These are phyloP conservation scores for Henckelia pumila DNA, from an alignment of 257 asterid genomes.

Conservation along the genomic window DNA sequence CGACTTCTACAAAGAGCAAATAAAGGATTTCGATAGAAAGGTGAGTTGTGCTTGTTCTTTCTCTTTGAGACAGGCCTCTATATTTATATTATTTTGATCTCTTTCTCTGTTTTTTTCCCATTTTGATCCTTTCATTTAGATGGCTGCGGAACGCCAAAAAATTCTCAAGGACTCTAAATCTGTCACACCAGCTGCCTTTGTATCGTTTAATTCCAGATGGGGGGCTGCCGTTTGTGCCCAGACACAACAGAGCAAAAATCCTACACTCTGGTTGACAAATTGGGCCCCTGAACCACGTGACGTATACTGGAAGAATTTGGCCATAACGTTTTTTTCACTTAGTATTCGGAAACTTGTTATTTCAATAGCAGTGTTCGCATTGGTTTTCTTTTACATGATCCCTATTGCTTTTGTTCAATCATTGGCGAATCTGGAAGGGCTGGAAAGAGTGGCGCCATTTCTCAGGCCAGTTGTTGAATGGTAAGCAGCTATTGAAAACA, in stretches of 20 bases:
- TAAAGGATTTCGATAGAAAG: conserved; percentile 58
- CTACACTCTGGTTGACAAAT: conserved; percentile 79
- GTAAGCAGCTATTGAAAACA: conserved; percentile 38
- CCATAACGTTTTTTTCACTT: conserved; percentile 80
- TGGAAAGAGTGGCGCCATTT: conserved; percentile 90
- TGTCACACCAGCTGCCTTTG: conserved; percentile 77
- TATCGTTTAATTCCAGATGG: conserved; percentile 88
- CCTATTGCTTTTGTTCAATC: conserved; percentile 98
- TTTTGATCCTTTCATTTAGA: conserved; percentile 37
- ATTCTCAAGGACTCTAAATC: conserved; percentile 70
- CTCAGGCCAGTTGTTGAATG: conserved; percentile 84
- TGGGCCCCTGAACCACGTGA: conserved; percentile 99
- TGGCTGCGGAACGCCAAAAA: conserved; percentile 77
- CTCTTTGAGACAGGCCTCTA: conserved; percentile 16
- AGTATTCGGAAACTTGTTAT: conserved; percentile 69
- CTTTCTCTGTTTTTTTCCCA: neutral
- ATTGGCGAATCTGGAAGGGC: conserved; percentile 91
- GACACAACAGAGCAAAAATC: conserved; percentile 91
- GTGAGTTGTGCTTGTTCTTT: conserved; percentile 38
- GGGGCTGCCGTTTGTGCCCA: conserved; percentile 99
- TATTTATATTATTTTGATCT: neutral
- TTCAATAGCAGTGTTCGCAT: conserved; percentile 60
- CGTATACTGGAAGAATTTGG: conserved; percentile 81
- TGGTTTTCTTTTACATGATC: conserved; percentile 95
- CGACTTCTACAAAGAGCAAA: conserved; percentile 64